Conservation (phyloP, 208 protist genomes). For the Zelonia costaricensis region DNA sequence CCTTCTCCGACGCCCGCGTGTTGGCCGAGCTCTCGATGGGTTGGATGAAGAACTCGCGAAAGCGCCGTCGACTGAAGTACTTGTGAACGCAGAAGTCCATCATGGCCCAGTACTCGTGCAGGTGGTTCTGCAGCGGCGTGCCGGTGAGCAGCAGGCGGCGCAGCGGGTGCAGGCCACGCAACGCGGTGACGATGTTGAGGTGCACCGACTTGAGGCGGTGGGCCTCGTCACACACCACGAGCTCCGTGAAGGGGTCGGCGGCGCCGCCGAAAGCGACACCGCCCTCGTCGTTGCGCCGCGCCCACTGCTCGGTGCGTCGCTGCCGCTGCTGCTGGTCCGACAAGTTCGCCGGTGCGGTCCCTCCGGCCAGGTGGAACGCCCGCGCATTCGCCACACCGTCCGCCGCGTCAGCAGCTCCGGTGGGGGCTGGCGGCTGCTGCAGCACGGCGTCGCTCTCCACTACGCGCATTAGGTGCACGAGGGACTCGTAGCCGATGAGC, state of each 20-base stretch:
- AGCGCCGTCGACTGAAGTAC: conserved; percentile 74
- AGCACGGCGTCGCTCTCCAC: conserved; percentile 32
- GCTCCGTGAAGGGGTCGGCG: conserved; percentile 63
- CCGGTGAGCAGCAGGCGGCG: conserved; percentile 89
- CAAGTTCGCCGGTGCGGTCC: too few species aligned
- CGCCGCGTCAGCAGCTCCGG: too few species aligned
- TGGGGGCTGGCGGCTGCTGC: not conserved
- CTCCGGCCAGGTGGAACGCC: too few species aligned
- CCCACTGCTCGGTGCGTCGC: conserved; percentile 9
- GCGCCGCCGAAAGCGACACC: conserved; percentile 29
- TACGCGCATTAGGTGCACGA: conserved; percentile 54
- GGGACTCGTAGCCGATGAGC: conserved; percentile 76
- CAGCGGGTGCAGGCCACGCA: conserved; percentile 72
- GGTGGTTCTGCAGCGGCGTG: conserved; percentile 94
- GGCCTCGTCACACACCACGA: conserved; percentile 93
- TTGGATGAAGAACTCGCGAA: conserved; percentile 73
- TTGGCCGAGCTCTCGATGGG: conserved; percentile 68
- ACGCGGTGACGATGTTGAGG: conserved; percentile 65
- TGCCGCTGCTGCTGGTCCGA: too few species aligned
- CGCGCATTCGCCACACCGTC: too few species aligned
- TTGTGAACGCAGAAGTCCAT: conserved; percentile 84
- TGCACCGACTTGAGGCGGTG: conserved; percentile 90
- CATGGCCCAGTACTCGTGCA: conserved; percentile 93
- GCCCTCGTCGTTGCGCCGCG: conserved; percentile 31
- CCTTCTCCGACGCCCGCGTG: conserved; percentile 45